Conservation (phyloP, 164 flowering plant species). For the Tetracentron sinense region DNA sequence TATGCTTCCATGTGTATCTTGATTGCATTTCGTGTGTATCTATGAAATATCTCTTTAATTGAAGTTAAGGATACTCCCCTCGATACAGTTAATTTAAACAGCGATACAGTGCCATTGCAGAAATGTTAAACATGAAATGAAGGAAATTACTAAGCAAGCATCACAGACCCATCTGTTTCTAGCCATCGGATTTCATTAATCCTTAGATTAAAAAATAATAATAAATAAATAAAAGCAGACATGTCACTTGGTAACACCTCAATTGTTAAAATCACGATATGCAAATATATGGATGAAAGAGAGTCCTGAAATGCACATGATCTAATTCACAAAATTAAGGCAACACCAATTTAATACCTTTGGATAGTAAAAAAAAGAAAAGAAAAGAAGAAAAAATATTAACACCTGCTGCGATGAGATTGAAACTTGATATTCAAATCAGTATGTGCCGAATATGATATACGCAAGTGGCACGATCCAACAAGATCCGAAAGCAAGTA, state of each 20-base stretch:
- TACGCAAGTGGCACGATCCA: constrained; percentile 67
- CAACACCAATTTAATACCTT: not conserved
- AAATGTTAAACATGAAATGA: constrained; percentile 26
- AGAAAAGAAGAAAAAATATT: too few relatives aligned
- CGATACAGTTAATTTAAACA: too few relatives aligned
- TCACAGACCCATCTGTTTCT: constrained; percentile 45
- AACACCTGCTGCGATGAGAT: constrained; percentile 93
- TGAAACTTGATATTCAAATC: constrained; percentile 92
- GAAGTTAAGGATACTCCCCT: too few relatives aligned
- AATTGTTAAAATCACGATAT: constrained; percentile 12
- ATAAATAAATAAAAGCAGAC: too few relatives aligned
- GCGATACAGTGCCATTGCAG: too few relatives aligned
- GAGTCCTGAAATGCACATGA: constrained; percentile 1
- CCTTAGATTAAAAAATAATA: constrained; percentile 59
- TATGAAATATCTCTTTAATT: too few relatives aligned
- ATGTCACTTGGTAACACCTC: constrained; percentile 29
- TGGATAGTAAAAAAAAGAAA: not conserved
- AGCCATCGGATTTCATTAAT: constrained; percentile 57
- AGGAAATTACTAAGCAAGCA: constrained; percentile 47
- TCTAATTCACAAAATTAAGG: not conserved
- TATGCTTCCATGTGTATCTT: too few relatives aligned
- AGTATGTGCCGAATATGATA: constrained; percentile 88
- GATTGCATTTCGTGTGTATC: too few relatives aligned
- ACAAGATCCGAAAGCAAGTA: constrained; percentile 87
- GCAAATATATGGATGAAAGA: constrained; percentile 5